Conservation (phyloP, 208 protist species). For the Wallacemonas sp. region DNA sequence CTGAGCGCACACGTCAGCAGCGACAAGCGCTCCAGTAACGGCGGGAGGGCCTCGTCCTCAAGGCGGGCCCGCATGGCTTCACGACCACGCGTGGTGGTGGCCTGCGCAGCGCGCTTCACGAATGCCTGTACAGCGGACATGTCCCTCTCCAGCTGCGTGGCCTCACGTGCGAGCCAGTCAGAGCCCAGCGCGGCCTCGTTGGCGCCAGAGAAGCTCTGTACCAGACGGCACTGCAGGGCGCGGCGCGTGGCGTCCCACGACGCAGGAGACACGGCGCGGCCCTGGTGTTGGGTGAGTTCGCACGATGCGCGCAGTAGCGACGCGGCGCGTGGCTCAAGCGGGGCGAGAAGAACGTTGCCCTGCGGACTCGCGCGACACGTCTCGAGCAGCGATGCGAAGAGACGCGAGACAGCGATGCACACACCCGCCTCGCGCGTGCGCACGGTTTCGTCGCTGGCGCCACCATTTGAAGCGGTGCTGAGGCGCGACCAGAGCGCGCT, state of each 20-base stretch:
- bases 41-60: conserved; percentile 25
- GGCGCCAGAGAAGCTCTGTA: conserved; percentile 21
- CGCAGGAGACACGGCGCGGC: too few relatives aligned
- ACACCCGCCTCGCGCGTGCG: neutral
- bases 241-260: neutral
- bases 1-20: conserved; percentile 42
- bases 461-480: too few relatives aligned
- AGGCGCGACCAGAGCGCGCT: neutral
- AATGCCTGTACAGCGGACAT: neutral
- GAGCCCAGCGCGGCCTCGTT: conserved; percentile 21
- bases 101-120: neutral
- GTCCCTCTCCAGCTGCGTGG: conserved; percentile 1
- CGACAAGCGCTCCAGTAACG: conserved; percentile 39
- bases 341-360: conserved; percentile 23
- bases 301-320: conserved; percentile 3
- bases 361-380: conserved; percentile 5
- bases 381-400: neutral
- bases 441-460: too few relatives aligned
- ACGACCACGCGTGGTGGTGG: neutral
- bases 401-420: neutral
- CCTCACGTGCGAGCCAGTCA: conserved; percentile 19
- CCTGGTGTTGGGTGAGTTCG: too few relatives aligned
- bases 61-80: conserved; percentile 10
- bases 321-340: conserved; percentile 23
- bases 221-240: conserved; percentile 34